Evolutionary conservation across 75 land plant species (phyloP).

Genomic region (Adiantum capillusveneris): DNA sequence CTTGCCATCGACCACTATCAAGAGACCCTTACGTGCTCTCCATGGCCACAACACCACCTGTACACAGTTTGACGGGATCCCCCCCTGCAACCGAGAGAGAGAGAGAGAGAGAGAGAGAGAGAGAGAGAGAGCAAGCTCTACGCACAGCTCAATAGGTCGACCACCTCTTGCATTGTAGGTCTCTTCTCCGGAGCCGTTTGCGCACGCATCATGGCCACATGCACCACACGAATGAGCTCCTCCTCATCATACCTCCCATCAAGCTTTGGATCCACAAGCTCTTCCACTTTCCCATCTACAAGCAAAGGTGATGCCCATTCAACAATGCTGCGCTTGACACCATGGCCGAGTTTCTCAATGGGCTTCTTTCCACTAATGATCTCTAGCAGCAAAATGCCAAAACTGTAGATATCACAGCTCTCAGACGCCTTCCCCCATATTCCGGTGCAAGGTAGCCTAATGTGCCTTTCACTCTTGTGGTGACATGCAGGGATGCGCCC

Average conservation of each 20-base stretch:
- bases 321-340: conserved; percentile 38
- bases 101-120: no score
- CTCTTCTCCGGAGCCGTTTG: conserved; percentile 41
- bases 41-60: no score
- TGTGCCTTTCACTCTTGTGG: conserved; percentile 69
- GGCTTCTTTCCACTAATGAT: conserved; percentile 62
- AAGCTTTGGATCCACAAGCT: conserved; percentile 65
- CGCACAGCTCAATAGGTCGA: conserved; percentile 39
- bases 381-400: conserved; percentile 71
- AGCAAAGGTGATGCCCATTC: conserved; percentile 69
- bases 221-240: conserved; percentile 40
- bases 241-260: conserved; percentile 40
- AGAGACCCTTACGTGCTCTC: no score
- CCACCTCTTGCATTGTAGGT: conserved; percentile 65
- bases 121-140: no score
- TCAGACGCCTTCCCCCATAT: conserved; percentile 74
- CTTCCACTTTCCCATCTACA: conserved; percentile 28
- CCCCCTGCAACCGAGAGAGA: no score
- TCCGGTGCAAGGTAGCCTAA: conserved; percentile 85
- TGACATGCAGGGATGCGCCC: conserved; percentile 65
- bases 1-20: no score
- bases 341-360: conserved; percentile 45
- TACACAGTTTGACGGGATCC: no score
- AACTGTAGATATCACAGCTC: conserved; percentile 80
- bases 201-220: conserved; percentile 45